phyloP scores from a whole-genome alignment of 768 basidiomycete genomes.

The Mycena sanguinolenta region DNA sequence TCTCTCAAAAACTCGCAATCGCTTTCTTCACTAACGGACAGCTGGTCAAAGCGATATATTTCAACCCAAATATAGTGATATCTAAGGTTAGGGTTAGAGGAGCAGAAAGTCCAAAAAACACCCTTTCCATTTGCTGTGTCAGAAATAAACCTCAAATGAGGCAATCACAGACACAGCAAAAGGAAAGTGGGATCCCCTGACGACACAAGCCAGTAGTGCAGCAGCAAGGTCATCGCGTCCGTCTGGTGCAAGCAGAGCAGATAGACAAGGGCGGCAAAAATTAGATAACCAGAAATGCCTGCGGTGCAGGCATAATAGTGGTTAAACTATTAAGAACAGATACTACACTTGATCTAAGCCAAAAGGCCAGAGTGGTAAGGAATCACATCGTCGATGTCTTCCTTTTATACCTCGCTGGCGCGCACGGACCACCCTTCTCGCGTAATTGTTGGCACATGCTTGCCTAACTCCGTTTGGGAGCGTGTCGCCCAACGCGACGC shows the following conservation, averaged over 20 bases:
- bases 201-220: slow-evolving; percentile 73
- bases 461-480: background rate
- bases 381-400: slow-evolving; percentile 24
- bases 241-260: slow-evolving; percentile 73
- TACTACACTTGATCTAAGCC: slow-evolving; percentile 99
- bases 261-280: slow-evolving; percentile 65
- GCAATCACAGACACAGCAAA: slow-evolving; percentile 27
- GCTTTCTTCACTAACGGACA: too few species aligned
- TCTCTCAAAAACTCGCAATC: too few species aligned
- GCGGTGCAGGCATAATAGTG: slow-evolving; percentile 72
- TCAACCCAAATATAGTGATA: background rate
- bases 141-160: background rate
- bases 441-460: background rate
- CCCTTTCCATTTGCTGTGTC: background rate
- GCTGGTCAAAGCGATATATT: background rate
- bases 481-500: too few species aligned
- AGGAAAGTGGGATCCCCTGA: slow-evolving; percentile 65
- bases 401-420: slow-evolving; percentile 33
- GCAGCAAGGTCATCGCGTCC: slow-evolving; percentile 67
- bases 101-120: background rate
- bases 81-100: slow-evolving; percentile 1
- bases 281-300: slow-evolving; percentile 69
- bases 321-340: slow-evolving; percentile 87
- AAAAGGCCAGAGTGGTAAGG: slow-evolving; percentile 93
- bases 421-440: slow-evolving; percentile 37